Percentiles rank a stretch among this genome's conserved stretches.
phyloP scores from a whole-genome alignment of 2,329 filamentous ascomycete species.

The Coleophoma eucalyptorum region DNA sequence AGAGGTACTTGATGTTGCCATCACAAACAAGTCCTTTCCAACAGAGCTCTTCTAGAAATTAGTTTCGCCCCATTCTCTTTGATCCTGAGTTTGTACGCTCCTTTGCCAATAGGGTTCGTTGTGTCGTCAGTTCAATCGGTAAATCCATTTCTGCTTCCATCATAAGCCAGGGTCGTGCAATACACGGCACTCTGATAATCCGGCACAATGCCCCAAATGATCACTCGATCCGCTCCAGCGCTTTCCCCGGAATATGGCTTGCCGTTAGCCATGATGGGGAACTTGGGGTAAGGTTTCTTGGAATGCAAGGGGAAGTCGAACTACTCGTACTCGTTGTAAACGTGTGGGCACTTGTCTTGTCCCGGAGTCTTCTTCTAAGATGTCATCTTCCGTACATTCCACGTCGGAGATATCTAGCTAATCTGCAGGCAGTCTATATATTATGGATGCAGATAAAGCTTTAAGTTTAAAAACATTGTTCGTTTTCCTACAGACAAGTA shows the following conservation, averaged over 20 bases:
- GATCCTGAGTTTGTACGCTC: constrained; percentile 9
- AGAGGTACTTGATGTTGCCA: no score
- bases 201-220: constrained; percentile 23
- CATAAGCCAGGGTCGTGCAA: constrained; percentile 27
- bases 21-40: constrained; percentile 16
- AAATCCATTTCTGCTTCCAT: constrained; percentile 25
- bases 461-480: no score
- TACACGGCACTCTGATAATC: constrained; percentile 24
- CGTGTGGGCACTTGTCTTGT: constrained; percentile 26
- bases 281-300: constrained; percentile 26
- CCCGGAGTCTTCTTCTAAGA: constrained; percentile 20
- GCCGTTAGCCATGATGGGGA: constrained; percentile 22
- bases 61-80: constrained; percentile 5
- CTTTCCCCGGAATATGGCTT: constrained; percentile 14
- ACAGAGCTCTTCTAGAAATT: constrained; percentile 9
- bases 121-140: constrained; percentile 24
- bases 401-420: no score
- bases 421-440: no score
- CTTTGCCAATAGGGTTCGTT: constrained; percentile 9
- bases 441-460: no score
- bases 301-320: constrained; percentile 24
- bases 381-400: constrained; percentile 22
- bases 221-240: constrained; percentile 27
- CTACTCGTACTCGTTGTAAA: constrained; percentile 29
- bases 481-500: no score